Evolutionary conservation across 2,329 filamentous ascomycete genomes (phyloP), one percentile per base, ranked within the genome.

Genomic region (Talaromyces sp.): DNA sequence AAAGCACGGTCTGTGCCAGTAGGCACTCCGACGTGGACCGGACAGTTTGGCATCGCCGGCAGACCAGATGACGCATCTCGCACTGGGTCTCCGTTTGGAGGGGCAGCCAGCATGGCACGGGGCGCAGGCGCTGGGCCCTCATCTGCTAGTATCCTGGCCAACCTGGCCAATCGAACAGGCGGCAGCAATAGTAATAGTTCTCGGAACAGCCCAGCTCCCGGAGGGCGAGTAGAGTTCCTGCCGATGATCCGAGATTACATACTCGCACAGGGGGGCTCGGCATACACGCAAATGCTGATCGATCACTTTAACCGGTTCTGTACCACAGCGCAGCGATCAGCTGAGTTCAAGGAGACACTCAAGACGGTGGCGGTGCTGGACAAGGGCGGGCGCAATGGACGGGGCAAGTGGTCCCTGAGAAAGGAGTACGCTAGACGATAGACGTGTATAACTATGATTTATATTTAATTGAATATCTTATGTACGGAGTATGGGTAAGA

Each of bases 21-120:
- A 32, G 93, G 93, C 8, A 91, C 90, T 0, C 90, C 94, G 9
- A 97, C 93, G 0, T 97, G 93, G 93, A 97, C 93, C 0, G 93
- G 94, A 1, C 85, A 89, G 66, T 86, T 89, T 53, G 93, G 93
- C 10, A 83, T 88, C 55, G 87, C 86, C 4, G 93, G 92, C 1
- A 82, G 89, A 38, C 89, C 89, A 1, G 83, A 85, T 27, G 80
- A 58, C 31, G 43, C 27, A 78, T 60, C 79, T 72, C 61, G 72
- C 66, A 60, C 81, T 78, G 21, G 35, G 8, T 80, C 81, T 0
- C 75, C 75, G 24, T 81, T 74, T 62, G 72, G 70, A n/a, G 69
- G 68, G 54, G 61, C 70, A 53, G 67, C 72, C 59, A 72, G 73
- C 65, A 66, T 67, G 29, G 66, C 74, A 48, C 70, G 75, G 46